phyloP scores from a whole-genome alignment of 495 filamentous ascomycete species.

The Penicillium paxilli region DNA sequence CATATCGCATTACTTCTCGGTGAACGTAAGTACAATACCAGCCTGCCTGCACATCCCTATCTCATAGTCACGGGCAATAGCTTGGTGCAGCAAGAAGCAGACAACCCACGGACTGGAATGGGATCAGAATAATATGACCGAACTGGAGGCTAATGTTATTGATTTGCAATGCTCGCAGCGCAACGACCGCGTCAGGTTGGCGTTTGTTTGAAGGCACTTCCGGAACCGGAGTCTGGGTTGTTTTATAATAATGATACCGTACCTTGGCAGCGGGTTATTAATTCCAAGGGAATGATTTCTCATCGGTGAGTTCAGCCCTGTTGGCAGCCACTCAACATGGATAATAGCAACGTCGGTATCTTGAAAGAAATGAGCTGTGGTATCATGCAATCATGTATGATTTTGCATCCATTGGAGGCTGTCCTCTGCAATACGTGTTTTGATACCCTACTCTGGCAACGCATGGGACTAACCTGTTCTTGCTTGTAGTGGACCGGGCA shows the following conservation, averaged over 20 bases:
- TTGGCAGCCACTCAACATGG: too few relatives aligned
- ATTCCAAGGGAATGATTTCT: conserved; percentile 80
- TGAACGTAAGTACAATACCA: conserved; percentile 53
- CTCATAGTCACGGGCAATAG: too few relatives aligned
- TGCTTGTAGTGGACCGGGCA: conserved; percentile 69
- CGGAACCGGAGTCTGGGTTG: conserved; percentile 40
- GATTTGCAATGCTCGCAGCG: conserved; percentile 41
- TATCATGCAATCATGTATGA: too few relatives aligned
- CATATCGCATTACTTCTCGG: conserved; percentile 83
- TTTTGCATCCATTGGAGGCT: too few relatives aligned
- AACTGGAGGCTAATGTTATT: neutral
- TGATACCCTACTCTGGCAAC: too few relatives aligned
- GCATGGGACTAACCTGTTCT: too few relatives aligned
- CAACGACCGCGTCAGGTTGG: conserved; percentile 81
- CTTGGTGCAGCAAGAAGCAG: too few relatives aligned
- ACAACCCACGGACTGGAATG: too few relatives aligned
- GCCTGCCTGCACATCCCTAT: neutral
- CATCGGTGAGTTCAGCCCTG: conserved; percentile 60
- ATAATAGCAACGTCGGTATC: too few relatives aligned
- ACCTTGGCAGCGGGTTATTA: conserved; percentile 94
- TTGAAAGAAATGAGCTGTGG: too few relatives aligned
- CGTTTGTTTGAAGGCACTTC: conserved; percentile 81
- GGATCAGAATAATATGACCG: too few relatives aligned
- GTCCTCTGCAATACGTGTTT: neutral
- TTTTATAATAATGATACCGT: conserved; percentile 74